Conservation (phyloP, 495 filamentous ascomycete genomes). For the Hyphodiscus hymeniophilus region DNA sequence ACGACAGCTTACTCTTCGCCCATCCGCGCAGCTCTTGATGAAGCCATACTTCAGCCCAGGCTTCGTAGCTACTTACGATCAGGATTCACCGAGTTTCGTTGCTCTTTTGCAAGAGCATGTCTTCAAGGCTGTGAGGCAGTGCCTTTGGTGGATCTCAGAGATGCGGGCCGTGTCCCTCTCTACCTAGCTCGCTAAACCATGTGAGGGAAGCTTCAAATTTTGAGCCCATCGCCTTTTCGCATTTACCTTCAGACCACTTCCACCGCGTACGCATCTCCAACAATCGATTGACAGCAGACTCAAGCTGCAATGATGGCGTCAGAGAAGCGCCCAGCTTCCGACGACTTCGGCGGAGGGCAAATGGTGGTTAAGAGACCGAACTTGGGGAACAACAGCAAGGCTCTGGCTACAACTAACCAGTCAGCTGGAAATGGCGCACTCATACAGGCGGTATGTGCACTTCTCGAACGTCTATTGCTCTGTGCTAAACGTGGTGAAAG, state of each 20-base stretch:
- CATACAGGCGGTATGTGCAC: conserved; percentile 66
- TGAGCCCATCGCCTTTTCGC: no score
- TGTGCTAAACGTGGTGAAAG: conserved; percentile 17
- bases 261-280: no score
- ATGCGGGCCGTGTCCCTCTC: no score
- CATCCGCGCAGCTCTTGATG: conserved; percentile 82
- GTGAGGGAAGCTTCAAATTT: no score
- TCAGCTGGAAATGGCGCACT: conserved; percentile 63
- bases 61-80: conserved; percentile 7
- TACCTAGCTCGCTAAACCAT: no score
- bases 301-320: conserved; percentile 55
- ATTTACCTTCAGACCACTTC: no score
- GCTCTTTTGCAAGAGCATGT: no score
- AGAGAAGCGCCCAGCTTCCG: conserved; percentile 81
- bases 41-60: conserved; percentile 36
- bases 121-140: no score
- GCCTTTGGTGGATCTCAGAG: no score
- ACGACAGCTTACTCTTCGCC: conserved; percentile 83
- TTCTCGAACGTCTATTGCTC: conserved; percentile 3
- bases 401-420: conserved; percentile 55
- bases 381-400: conserved; percentile 54
- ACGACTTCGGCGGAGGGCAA: conserved; percentile 70
- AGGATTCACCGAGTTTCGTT: background rate
- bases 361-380: conserved; percentile 88
- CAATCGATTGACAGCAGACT: background rate